Base-by-base conservation (phyloP, 257 asterid species). In the Penstemon davidsonii region DNA sequence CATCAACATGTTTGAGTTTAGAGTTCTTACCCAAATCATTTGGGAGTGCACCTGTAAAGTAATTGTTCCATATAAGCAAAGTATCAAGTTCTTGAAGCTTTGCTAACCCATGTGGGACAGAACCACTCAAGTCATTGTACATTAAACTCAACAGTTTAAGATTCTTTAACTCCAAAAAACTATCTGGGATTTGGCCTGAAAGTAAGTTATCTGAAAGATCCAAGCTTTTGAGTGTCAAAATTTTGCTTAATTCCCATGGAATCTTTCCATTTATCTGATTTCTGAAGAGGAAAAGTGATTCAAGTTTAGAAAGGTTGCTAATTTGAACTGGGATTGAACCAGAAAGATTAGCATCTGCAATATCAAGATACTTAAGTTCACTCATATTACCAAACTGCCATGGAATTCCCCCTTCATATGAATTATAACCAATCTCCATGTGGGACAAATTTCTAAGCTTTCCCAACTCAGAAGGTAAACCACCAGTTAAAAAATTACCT, bases 371-470 rank as follows among this genome's bases (percentile, higher is more conserved):
- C 56, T 58, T 74, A 57, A 94, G 89, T 55, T 67, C 79, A 69
- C 87, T 85, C 91, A 88, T 74, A 64, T 88, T 91, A 33, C 99
- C 97, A 15, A 94, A 79, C 67, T 94, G 84, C 97, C 87, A 87
- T 5, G 99, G 97, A 70, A 94, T 86, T 62, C 62, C 91, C 53
- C 97, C 91, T 55, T 83, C 82, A 60, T 88, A 94, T 4, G 77
- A 65, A 50, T 94, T 94, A 73, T 94, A 94, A 33, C 99, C 99
- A 72, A 94, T 94, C 82, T 94, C 99, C 96, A 94, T 91, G 43
- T 94, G 99, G 8, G 88, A 66, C 60, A 94, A 64, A 3, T 86
- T 80, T 62, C 66, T 75, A 38, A 94, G 74, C 66, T 69, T 79
- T 8, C 97, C 97, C 25, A 94, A 58, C 76, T 86, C 96, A 7